Evolutionary conservation across 164 flowering plant genomes (phyloP).

Genomic region (Macadamia integrifolia): DNA sequence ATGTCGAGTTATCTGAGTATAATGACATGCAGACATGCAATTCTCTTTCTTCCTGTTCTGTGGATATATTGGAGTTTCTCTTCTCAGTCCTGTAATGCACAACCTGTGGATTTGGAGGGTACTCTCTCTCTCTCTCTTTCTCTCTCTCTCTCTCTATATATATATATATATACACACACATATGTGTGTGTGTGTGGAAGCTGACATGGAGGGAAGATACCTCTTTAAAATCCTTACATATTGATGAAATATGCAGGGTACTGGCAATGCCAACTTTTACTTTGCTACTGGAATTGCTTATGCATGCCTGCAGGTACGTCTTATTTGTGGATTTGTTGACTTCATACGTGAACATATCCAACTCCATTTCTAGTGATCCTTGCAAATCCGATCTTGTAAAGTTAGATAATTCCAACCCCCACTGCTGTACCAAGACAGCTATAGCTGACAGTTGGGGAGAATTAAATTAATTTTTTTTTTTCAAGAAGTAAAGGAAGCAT

Average conservation of each 20-base stretch:
- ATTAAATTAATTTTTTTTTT: background rate
- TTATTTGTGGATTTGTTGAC: background rate
- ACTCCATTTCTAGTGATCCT: background rate
- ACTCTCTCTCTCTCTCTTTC: constrained; percentile 23
- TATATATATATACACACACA: background rate
- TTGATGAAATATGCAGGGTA: constrained; percentile 57
- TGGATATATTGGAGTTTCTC: constrained; percentile 79
- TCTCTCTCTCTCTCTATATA: constrained; percentile 10
- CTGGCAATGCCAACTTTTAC: constrained; percentile 97
- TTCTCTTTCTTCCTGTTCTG: constrained; percentile 89
- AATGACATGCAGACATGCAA: constrained; percentile 62
- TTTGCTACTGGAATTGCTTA: constrained; percentile 88
- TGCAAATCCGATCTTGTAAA: background rate
- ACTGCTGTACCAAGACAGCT: background rate
- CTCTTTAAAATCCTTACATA: background rate
- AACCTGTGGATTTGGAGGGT: constrained; percentile 99
- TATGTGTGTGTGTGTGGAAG: background rate
- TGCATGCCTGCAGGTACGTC: constrained; percentile 84
- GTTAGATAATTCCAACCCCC: background rate
- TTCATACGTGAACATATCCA: background rate
- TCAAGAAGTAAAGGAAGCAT: background rate
- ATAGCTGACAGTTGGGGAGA: background rate
- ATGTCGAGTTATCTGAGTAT: constrained; percentile 4
- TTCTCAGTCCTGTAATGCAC: constrained; percentile 98
- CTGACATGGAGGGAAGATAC: background rate